Percentiles rank a stretch among this genome's conserved stretches.
These are phyloP conservation scores for Mrakia frigida DNA, from an alignment of 768 basidiomycete species.

Conservation along the genomic window DNA sequence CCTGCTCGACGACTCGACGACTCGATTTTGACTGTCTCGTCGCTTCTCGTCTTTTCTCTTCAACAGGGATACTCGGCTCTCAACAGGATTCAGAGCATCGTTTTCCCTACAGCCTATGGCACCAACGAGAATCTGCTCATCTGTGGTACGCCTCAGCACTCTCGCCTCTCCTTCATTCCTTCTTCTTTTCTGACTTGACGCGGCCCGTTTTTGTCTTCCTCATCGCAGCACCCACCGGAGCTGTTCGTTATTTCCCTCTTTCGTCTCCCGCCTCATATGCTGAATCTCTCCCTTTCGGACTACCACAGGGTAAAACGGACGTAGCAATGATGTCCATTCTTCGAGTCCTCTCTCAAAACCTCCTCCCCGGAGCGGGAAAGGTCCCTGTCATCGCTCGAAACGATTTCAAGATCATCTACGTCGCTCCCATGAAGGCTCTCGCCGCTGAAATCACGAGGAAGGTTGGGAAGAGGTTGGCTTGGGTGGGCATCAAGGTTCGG, in stretches of 20 bases:
- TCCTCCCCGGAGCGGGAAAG: constrained; percentile 39
- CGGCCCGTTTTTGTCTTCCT: constrained; percentile 1
- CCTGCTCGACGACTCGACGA: neutral
- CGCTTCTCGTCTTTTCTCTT: neutral
- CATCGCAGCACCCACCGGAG: constrained; percentile 84
- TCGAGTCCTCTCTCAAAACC: constrained; percentile 74
- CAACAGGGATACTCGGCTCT: constrained; percentile 72
- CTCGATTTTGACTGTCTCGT: neutral
- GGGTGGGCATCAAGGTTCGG: constrained; percentile 78
- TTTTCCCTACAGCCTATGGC: constrained; percentile 86
- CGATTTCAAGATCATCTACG: constrained; percentile 93
- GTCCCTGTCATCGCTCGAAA: constrained; percentile 58
- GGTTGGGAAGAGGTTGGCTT: constrained; percentile 77
- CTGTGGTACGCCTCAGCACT: constrained; percentile 57
- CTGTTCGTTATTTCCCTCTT: constrained; percentile 54
- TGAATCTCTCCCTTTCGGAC: constrained; percentile 3
- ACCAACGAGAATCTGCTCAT: constrained; percentile 95
- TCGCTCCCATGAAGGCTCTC: constrained; percentile 97
- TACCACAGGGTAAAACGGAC: constrained; percentile 88
- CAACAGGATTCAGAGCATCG: constrained; percentile 92
- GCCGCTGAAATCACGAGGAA: constrained; percentile 94
- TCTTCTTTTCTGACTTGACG: neutral
- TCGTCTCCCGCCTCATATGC: neutral
- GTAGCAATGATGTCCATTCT: constrained; percentile 91
- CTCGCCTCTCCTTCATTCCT: neutral